Percentiles rank a stretch among this genome's conserved stretches.
Conservation (phyloP, 139 green algal genomes). For the Pycnococcus provasolii region DNA sequence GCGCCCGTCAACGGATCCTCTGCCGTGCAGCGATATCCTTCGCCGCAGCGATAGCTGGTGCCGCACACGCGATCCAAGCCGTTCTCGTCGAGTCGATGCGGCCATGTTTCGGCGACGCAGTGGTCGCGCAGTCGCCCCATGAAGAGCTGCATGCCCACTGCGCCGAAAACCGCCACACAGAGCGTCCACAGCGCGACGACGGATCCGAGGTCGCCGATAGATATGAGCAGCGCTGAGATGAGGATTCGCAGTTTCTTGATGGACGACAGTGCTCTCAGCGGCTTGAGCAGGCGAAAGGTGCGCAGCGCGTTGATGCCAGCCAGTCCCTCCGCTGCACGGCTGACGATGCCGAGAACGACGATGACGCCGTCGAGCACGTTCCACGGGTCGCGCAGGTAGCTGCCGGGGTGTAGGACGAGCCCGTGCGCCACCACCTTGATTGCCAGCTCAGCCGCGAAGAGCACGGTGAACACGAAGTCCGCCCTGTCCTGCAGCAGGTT, state of each 20-base stretch:
- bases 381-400: conserved; percentile 36
- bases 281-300: conserved; percentile 7
- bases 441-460: conserved; percentile 34
- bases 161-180: conserved; percentile 31
- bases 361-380: conserved; percentile 61
- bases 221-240: conserved; percentile 25
- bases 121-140: no score
- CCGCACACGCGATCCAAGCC: no score
- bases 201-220: conserved; percentile 25
- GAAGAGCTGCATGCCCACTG: no score
- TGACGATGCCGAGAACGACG: conserved; percentile 46
- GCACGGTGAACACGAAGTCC: conserved; percentile 35
- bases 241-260: conserved; percentile 24
- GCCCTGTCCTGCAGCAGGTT: conserved; percentile 31
- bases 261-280: conserved; percentile 2
- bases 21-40: no score
- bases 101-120: no score
- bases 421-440: conserved; percentile 33
- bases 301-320: conserved; percentile 10
- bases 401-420: conserved; percentile 9
- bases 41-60: no score
- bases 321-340: background rate
- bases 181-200: conserved; percentile 22
- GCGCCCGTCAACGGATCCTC: no score
- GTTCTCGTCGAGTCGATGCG: no score